Evolutionary conservation across 2,329 filamentous ascomycete species (phyloP), one percentile per base, ranked within the genome.

Genomic region (Xylariaceae sp.): DNA sequence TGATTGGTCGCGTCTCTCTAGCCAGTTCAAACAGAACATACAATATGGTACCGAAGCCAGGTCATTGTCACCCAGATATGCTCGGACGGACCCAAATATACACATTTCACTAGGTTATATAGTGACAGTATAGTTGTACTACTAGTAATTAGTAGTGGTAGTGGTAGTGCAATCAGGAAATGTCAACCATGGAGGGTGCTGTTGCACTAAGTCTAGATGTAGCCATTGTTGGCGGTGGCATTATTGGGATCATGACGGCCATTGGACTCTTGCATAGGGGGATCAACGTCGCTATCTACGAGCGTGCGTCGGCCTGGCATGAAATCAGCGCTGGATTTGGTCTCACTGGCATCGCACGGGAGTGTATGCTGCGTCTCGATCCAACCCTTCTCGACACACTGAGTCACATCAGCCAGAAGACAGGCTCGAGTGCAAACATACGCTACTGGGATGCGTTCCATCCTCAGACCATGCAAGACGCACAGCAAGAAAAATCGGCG

Each of bases 141-240:
- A n/a, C n/a, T n/a, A n/a, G n/a, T n/a, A n/a, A n/a, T n/a, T n/a
- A n/a, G n/a, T n/a, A n/a, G n/a, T n/a, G n/a, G n/a, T n/a, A n/a
- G n/a, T n/a, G n/a, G n/a, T n/a, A n/a, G n/a, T n/a, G n/a, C n/a
- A n/a, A n/a, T n/a, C n/a, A n/a, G n/a, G n/a, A n/a, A n/a, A n/a
- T n/a, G n/a, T n/a, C n/a, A n/a, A n/a, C n/a, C n/a, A n/a, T n/a
- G n/a, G n/a, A n/a, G n/a, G n/a, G n/a, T n/a, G n/a, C n/a, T n/a
- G n/a, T n/a, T 30, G 27, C 27, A 30, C 27, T 13, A 8, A 8
- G 8, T 30, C 54, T 64, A 64, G 43, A 58, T 2, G 44, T 79
- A 26, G 77, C 75, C 49, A 72, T 81, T 26, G 64, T 80, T 10
- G 83, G 72, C 55, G 80, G 67, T 53, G 82, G 72, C 64, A 79